A percentile compares a stretch with the other conserved stretches of the same genome.
Evolutionary conservation across 352 stramenopile species (phyloP).

Genomic region (Phytophthora sansomeana): DNA sequence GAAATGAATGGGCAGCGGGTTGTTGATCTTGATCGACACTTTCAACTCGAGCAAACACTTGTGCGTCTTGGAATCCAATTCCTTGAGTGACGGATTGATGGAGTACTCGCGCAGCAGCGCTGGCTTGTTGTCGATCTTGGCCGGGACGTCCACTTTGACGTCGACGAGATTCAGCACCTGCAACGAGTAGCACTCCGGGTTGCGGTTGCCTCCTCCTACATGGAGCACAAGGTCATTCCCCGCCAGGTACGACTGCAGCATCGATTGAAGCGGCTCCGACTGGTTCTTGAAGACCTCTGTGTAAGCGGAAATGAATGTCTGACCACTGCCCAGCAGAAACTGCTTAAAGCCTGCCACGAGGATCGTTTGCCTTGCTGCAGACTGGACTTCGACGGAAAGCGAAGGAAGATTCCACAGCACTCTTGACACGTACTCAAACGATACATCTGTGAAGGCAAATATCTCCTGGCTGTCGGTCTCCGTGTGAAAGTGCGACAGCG

Average conservation of each 20-base stretch:
- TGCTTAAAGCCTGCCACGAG: conserved; percentile 73
- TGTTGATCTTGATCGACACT: conserved; percentile 79
- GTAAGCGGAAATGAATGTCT: conserved; percentile 86
- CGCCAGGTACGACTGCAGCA: conserved; percentile 76
- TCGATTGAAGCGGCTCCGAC: conserved; percentile 65
- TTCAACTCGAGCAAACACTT: conserved; percentile 77
- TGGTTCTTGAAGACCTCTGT: conserved; percentile 73
- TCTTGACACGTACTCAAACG: conserved; percentile 67
- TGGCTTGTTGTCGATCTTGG: conserved; percentile 77
- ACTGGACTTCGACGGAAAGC: conserved; percentile 64
- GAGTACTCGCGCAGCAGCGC: conserved; percentile 70
- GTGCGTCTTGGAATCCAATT: conserved; percentile 75
- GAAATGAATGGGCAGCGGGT: conserved; percentile 82
- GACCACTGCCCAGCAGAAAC: conserved; percentile 70
- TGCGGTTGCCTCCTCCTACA: conserved; percentile 57
- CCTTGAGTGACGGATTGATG: conserved; percentile 69
- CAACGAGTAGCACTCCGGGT: conserved; percentile 68
- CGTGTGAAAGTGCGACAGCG: conserved; percentile 74
- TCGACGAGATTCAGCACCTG: conserved; percentile 73
- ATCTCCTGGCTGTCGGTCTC: conserved; percentile 64
- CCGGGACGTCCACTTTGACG: conserved; percentile 65
- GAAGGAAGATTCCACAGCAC: conserved; percentile 84
- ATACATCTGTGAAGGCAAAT: conserved; percentile 85
- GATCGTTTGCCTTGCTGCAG: conserved; percentile 48
- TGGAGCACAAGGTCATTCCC: conserved; percentile 71